These are phyloP conservation scores for Hypericum perforatum DNA, from an alignment of 345 rosid species.

Conservation along the genomic window DNA sequence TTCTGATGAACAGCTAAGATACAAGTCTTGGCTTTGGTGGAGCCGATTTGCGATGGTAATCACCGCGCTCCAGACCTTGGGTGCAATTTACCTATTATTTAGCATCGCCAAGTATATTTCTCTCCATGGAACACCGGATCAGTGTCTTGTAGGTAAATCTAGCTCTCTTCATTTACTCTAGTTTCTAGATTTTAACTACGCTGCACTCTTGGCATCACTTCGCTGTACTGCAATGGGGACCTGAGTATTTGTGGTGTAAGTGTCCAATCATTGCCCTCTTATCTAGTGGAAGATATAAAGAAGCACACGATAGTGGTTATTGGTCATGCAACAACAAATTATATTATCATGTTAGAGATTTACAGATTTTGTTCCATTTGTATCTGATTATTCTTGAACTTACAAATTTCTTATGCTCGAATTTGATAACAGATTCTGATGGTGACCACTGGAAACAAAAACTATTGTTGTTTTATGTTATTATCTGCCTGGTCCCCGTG, in stretches of 20 bases:
- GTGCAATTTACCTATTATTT: slow-evolving; percentile 55
- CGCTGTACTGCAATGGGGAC: no score
- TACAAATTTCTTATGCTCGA: slow-evolving; percentile 12
- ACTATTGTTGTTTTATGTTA: slow-evolving; percentile 34
- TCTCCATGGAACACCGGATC: slow-evolving; percentile 27
- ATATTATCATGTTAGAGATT: no score
- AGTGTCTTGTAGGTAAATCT: slow-evolving; percentile 53
- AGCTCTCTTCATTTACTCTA: not conserved
- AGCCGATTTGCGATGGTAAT: slow-evolving; percentile 48
- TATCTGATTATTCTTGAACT: not conserved
- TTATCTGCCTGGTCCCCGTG: slow-evolving; percentile 43
- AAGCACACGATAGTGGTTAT: no score
- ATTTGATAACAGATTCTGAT: slow-evolving; percentile 36
- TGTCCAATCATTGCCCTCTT: no score
- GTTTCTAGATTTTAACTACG: not conserved
- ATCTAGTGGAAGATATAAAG: no score
- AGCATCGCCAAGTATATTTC: slow-evolving; percentile 38
- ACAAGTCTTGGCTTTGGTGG: slow-evolving; percentile 84
- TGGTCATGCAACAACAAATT: no score
- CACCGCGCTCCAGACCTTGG: slow-evolving; percentile 48
- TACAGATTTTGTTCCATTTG: no score
- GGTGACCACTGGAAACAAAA: slow-evolving; percentile 41
- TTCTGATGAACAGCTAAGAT: slow-evolving; percentile 41
- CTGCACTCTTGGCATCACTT: no score
- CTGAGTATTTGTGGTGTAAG: no score